These are phyloP conservation scores for Nigrospora osmanthi DNA, from an alignment of 2,329 filamentous ascomycete genomes.

Conservation along the genomic window DNA sequence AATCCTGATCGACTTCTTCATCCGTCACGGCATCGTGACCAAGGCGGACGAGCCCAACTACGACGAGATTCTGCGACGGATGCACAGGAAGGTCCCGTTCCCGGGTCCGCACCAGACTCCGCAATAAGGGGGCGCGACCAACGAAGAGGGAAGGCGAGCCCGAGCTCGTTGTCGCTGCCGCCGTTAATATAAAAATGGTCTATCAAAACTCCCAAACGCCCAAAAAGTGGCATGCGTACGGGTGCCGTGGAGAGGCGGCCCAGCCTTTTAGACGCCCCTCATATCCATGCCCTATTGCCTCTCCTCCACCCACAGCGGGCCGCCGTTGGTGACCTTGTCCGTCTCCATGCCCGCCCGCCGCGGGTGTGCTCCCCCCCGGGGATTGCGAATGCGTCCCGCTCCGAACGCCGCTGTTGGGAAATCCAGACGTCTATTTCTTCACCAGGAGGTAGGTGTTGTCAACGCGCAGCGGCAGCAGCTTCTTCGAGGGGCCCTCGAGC, in stretches of 20 bases:
- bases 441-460: conserved; percentile 90
- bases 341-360: too few species aligned
- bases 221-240: neutral
- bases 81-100: conserved; percentile 77
- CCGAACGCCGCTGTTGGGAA: neutral
- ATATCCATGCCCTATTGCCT: too few species aligned
- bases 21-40: conserved; percentile 75
- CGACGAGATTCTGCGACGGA: conserved; percentile 63
- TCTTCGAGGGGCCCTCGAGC: conserved; percentile 91
- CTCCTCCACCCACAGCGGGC: too few species aligned
- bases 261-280: too few species aligned
- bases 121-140: neutral
- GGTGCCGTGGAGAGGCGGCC: too few species aligned
- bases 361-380: too few species aligned
- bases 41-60: conserved; percentile 71
- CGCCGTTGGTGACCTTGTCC: too few species aligned
- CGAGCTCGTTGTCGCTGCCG: too few species aligned
- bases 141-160: neutral
- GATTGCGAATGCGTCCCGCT: too few species aligned
- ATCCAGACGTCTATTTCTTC: conserved; percentile 60
- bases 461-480: conserved; percentile 83
- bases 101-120: conserved; percentile 51
- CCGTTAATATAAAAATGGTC: too few species aligned
- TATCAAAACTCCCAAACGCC: neutral
- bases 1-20: conserved; percentile 81